Evolutionary conservation across 2,329 filamentous ascomycete genomes (phyloP), one percentile per base, ranked within the genome.

Genomic region (Alternaria triticimaculans): DNA sequence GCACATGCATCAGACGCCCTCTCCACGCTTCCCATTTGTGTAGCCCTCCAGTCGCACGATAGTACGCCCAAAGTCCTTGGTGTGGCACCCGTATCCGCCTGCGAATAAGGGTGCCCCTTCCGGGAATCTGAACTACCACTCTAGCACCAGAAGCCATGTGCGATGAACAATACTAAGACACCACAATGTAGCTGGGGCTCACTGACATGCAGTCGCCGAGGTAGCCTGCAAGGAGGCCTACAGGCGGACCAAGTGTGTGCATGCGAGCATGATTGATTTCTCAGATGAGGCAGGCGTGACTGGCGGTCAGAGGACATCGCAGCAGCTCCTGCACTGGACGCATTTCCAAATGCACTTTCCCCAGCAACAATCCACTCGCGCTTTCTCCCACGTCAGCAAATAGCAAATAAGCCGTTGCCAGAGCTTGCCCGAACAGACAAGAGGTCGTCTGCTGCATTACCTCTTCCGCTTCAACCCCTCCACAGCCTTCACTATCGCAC

Each of bases 161-260:
- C 51, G n/a, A 50, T 30, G 30, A 60, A 60, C 53, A 61, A 61
- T 61, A 33, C 30, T 44, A 61, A 61, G 45, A 45, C 30, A 20
- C 12, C 28, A 23, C 18, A 10, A 41, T 3, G 20, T 21, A 21
- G 10, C 25, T 9, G 28, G 6, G 51, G 26, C 28, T n/a, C 37
- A 14, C 33, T 14, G 26, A 12, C 37, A 41, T 37, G 14, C 18
- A 30, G 5, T 23, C 33, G 9, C 37, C 37, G 37, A 18, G 8
- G 37, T 11, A 25, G 8, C 5, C 20, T 25, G 30, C 11, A 23
- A 25, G 15, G 30, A 14, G 14, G 15, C 14, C 33, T 53, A 1
- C 20, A 53, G 6, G 49, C 30, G 14, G 9, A n/a, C 8, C 30
- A 25, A 41, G 30, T 53, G 49, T 21, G 33, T n/a, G 8, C 18